Evolutionary conservation across 1,284 basidiomycete genomes (phyloP).

Genomic region (Leucocoprinus gongylophorus): DNA sequence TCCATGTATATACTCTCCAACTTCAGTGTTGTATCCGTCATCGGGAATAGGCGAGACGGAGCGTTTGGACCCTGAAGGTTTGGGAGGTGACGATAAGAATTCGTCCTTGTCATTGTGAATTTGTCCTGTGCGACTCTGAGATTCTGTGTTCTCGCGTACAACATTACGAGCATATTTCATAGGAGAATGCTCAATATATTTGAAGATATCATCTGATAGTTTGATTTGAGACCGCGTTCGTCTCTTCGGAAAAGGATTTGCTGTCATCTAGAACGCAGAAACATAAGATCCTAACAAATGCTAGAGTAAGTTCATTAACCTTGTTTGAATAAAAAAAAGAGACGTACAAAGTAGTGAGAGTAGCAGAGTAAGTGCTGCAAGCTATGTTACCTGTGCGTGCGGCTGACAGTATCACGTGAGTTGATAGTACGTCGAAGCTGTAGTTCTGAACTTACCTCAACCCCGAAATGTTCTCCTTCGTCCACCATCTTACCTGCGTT

Average conservation of each 20-base stretch:
- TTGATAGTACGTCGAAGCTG: background rate
- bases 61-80: slow-evolving; percentile 26
- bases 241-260: slow-evolving; percentile 26
- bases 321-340: background rate
- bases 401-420: slow-evolving; percentile 4
- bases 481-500: slow-evolving; percentile 1
- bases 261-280: slow-evolving; percentile 22
- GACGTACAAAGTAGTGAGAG: background rate
- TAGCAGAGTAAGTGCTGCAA: background rate
- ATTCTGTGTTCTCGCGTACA: slow-evolving; percentile 16
- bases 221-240: slow-evolving; percentile 47
- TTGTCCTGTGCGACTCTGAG: slow-evolving; percentile 9
- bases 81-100: slow-evolving; percentile 34
- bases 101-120: slow-evolving; percentile 33
- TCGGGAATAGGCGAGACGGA: slow-evolving; percentile 33
- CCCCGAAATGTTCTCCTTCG: slow-evolving; percentile 5
- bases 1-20: slow-evolving; percentile 20
- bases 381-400: slow-evolving; percentile 4
- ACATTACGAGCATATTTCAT: slow-evolving; percentile 44
- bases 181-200: slow-evolving; percentile 40
- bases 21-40: slow-evolving; percentile 25
- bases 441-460: background rate
- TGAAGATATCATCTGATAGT: slow-evolving; percentile 38
- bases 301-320: background rate
- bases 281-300: slow-evolving; percentile 12